These are phyloP conservation scores for Ophiorrhiza pumila DNA, from an alignment of 257 asterid species.

Conservation along the genomic window DNA sequence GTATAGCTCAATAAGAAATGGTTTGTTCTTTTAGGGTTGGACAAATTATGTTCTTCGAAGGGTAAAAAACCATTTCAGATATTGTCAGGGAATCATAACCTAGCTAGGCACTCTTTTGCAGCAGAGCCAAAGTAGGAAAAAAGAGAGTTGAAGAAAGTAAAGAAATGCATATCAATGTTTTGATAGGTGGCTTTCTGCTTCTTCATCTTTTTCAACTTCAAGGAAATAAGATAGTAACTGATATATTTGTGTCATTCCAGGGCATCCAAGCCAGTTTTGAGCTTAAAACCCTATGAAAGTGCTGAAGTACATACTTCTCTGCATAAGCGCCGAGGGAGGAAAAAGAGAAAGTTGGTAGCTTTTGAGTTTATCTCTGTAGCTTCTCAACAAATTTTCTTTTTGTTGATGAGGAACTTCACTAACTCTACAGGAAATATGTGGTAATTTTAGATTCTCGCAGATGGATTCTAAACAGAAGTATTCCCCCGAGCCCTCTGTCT, in stretches of 20 bases:
- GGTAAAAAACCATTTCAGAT: neutral
- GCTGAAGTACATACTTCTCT: slow-evolving; percentile 35
- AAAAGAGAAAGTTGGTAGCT: slow-evolving; percentile 70
- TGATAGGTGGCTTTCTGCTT: neutral
- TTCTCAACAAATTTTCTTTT: neutral
- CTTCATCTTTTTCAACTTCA: neutral
- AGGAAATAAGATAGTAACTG: neutral
- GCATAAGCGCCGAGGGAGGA: slow-evolving; percentile 59
- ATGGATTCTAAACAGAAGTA: slow-evolving; percentile 31
- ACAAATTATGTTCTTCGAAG: neutral
- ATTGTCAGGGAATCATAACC: neutral
- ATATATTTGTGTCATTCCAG: slow-evolving; percentile 32
- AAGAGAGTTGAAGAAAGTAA: slow-evolving; percentile 9
- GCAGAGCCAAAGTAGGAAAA: slow-evolving; percentile 2
- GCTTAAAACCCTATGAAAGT: slow-evolving; percentile 40
- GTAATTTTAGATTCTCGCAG: slow-evolving; percentile 50
- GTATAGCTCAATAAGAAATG: neutral
- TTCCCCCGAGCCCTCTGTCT: slow-evolving; percentile 37
- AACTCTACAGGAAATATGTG: slow-evolving; percentile 3
- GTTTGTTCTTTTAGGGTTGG: neutral
- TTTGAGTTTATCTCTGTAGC: slow-evolving; percentile 16
- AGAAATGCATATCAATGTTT: slow-evolving; percentile 5
- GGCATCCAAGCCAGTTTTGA: slow-evolving; percentile 53
- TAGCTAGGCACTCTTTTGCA: neutral
- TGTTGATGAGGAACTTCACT: neutral